Conservation (phyloP, 2,329 filamentous ascomycete genomes). For the Xylaria sp. region DNA sequence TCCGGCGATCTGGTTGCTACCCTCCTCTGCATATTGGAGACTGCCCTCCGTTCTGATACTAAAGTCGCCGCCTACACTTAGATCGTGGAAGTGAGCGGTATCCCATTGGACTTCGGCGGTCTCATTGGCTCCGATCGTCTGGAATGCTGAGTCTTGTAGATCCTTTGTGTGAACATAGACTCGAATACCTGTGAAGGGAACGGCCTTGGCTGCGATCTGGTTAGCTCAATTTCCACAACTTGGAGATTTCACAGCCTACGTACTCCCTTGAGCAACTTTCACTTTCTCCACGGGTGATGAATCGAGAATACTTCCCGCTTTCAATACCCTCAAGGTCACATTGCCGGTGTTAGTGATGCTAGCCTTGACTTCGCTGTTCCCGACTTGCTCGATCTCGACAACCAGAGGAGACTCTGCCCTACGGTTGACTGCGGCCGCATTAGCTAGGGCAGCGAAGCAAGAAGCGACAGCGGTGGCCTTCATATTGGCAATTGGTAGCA, state of each 20-base stretch:
- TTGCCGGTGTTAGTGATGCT: slow-evolving; percentile 62
- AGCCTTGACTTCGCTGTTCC: slow-evolving; percentile 63
- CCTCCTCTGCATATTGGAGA: slow-evolving; percentile 25
- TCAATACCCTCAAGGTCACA: slow-evolving; percentile 59
- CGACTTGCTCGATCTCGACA: slow-evolving; percentile 57
- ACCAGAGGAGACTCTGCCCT: slow-evolving; percentile 47
- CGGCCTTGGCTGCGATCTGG: background rate
- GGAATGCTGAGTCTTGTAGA: slow-evolving; percentile 21
- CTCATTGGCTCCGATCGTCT: slow-evolving; percentile 19
- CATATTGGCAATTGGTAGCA: slow-evolving; percentile 14
- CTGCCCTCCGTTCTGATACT: slow-evolving; percentile 20
- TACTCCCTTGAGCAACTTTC: slow-evolving; percentile 57
- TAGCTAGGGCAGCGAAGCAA: slow-evolving; percentile 13
- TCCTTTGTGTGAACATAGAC: slow-evolving; percentile 21
- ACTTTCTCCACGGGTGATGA: slow-evolving; percentile 61
- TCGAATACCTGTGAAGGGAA: slow-evolving; percentile 22
- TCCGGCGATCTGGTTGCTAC: slow-evolving; percentile 24
- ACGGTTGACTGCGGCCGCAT: slow-evolving; percentile 19
- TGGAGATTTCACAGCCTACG: slow-evolving; percentile 31
- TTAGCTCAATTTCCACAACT: background rate
- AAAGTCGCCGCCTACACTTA: slow-evolving; percentile 25
- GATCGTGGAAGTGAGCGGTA: slow-evolving; percentile 18
- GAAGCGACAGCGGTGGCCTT: slow-evolving; percentile 18
- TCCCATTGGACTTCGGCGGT: slow-evolving; percentile 24
- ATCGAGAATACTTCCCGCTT: slow-evolving; percentile 63